Evolutionary conservation across 2,329 filamentous ascomycete species (phyloP).

Genomic region (Clonostachys rosea): DNA sequence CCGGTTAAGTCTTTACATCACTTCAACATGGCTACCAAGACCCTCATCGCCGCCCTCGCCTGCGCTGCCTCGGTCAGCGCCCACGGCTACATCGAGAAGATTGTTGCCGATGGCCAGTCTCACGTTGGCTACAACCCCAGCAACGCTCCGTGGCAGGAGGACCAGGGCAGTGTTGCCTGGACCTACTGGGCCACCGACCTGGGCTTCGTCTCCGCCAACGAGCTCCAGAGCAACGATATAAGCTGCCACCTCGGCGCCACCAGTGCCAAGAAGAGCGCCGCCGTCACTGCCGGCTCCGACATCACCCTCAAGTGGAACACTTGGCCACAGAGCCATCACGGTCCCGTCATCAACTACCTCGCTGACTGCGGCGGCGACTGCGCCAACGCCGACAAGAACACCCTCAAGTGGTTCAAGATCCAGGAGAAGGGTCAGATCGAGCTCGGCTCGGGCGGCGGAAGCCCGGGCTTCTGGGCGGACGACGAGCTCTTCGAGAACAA

Average conservation of each 20-base stretch:
- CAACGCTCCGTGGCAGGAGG: constrained; percentile 2
- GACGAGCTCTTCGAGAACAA: constrained; percentile 33
- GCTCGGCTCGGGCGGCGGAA: constrained; percentile 37
- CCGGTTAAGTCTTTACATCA: neutral
- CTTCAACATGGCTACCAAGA: neutral
- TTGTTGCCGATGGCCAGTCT: constrained; percentile 2
- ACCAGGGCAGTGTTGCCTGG: constrained; percentile 6
- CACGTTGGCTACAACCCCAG: constrained; percentile 6
- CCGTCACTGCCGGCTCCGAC: constrained; percentile 9
- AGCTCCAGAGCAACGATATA: constrained; percentile 24
- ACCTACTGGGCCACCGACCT: constrained; percentile 11
- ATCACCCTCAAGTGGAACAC: constrained; percentile 56
- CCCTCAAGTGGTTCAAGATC: constrained; percentile 56
- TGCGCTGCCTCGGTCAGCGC: constrained; percentile 3
- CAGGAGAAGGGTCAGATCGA: constrained; percentile 41
- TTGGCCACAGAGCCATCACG: constrained; percentile 58
- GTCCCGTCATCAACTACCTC: constrained; percentile 54
- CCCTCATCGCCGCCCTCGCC: constrained; percentile 1
- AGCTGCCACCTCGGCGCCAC: constrained; percentile 28
- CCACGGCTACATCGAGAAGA: constrained; percentile 6
- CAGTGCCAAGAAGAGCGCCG: constrained; percentile 14
- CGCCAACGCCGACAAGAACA: constrained; percentile 39
- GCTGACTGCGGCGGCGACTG: constrained; percentile 46
- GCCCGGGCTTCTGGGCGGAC: constrained; percentile 23
- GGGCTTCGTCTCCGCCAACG: constrained; percentile 31